phyloP scores from a whole-genome alignment of 768 basidiomycete species.

The Auricularia auricula-judae region DNA sequence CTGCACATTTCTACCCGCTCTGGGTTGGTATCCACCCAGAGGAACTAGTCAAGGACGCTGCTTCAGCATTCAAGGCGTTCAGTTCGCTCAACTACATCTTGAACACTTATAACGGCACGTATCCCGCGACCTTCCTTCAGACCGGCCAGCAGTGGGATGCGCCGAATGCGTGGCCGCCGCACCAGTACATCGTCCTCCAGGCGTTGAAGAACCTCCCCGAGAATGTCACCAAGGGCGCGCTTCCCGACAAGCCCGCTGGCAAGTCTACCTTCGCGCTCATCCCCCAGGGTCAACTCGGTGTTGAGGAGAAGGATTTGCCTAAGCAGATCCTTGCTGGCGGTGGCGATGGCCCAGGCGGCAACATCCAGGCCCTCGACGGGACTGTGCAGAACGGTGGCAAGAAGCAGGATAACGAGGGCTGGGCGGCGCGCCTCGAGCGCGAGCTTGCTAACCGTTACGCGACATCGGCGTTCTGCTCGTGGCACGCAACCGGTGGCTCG shows the following conservation, averaged over 20 bases:
- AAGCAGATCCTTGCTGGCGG: slow-evolving; percentile 42
- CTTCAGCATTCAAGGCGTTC: slow-evolving; percentile 63
- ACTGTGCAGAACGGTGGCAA: slow-evolving; percentile 64
- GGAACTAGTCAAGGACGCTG: slow-evolving; percentile 45
- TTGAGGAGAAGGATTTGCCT: slow-evolving; percentile 61
- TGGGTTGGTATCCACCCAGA: slow-evolving; percentile 81
- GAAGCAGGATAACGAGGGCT: slow-evolving; percentile 47
- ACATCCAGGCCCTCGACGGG: slow-evolving; percentile 42
- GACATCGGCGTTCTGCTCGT: slow-evolving; percentile 58
- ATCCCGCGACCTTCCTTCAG: slow-evolving; percentile 67
- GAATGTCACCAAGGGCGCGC: slow-evolving; percentile 47
- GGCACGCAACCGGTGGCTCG: slow-evolving; percentile 82
- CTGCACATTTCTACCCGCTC: slow-evolving; percentile 71
- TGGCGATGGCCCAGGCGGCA: slow-evolving; percentile 35
- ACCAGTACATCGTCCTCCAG: slow-evolving; percentile 69
- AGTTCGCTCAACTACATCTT: slow-evolving; percentile 65
- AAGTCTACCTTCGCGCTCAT: slow-evolving; percentile 58
- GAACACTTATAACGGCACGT: slow-evolving; percentile 80
- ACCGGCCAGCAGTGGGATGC: slow-evolving; percentile 83
- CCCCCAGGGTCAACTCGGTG: slow-evolving; percentile 69
- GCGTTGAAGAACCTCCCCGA: slow-evolving; percentile 67
- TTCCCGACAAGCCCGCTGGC: slow-evolving; percentile 40
- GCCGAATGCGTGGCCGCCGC: slow-evolving; percentile 85
- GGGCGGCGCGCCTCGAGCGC: slow-evolving; percentile 49
- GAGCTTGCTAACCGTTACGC: slow-evolving; percentile 81